These are phyloP conservation scores for Sporobolomyces phaffii DNA, from an alignment of 768 basidiomycete genomes.

Conservation along the genomic window DNA sequence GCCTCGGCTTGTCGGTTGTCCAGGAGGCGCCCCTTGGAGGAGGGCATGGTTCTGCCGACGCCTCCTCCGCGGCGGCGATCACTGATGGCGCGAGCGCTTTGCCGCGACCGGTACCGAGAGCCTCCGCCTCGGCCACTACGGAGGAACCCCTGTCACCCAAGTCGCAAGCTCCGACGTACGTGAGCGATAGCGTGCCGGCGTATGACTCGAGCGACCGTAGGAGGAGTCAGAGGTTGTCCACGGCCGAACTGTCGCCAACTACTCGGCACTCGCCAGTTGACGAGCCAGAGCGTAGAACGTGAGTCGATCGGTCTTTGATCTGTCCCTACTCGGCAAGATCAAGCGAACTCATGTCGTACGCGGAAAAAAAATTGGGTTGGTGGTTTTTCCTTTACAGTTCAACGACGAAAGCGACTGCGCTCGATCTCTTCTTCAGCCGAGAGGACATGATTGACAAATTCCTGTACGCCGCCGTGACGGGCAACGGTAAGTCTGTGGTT, in stretches of 20 bases:
- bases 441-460: constrained; percentile 44
- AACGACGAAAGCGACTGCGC: background rate
- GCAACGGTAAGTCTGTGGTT: constrained; percentile 34
- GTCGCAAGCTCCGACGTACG: background rate
- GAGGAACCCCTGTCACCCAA: background rate
- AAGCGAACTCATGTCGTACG: no score
- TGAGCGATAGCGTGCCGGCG: background rate
- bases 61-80: no score
- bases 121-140: no score
- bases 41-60: background rate
- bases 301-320: background rate
- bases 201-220: background rate
- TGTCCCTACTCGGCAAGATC: no score
- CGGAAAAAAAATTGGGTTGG: no score
- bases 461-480: constrained; percentile 40
- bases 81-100: background rate
- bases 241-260: background rate
- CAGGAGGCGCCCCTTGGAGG: constrained; percentile 22
- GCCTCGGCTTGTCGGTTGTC: constrained; percentile 22
- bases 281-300: background rate
- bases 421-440: constrained; percentile 38
- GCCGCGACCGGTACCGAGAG: background rate
- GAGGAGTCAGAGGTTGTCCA: background rate
- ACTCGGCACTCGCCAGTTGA: background rate
- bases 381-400: no score